phyloP scores from a whole-genome alignment of 805 yeast genomes.

The Candida ipomoeae region DNA sequence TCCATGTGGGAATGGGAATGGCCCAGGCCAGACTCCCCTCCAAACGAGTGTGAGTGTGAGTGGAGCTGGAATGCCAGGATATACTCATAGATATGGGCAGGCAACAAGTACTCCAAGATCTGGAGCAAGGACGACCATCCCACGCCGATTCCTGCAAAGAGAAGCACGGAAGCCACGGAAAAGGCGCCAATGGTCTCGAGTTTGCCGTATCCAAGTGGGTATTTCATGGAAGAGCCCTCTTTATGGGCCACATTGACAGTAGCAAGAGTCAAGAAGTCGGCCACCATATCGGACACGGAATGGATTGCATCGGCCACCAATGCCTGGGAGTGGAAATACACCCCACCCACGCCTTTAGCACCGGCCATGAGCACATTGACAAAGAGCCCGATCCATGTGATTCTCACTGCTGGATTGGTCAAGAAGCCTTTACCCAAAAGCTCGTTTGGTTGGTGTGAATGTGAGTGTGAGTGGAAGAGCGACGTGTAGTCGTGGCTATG shows the following conservation, averaged over 20 bases:
- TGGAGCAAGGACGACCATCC: slow-evolving; percentile 80
- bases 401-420: slow-evolving; percentile 80
- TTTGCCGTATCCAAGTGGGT: slow-evolving; percentile 90
- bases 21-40: slow-evolving; percentile 11
- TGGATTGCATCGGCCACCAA: slow-evolving; percentile 92
- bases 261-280: slow-evolving; percentile 83
- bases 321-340: slow-evolving; percentile 91
- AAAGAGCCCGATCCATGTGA: slow-evolving; percentile 85
- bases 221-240: slow-evolving; percentile 51
- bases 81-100: slow-evolving; percentile 55
- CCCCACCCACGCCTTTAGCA: slow-evolving; percentile 85
- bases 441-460: slow-evolving; percentile 40
- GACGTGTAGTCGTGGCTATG: slow-evolving; percentile 21
- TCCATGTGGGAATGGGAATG: slow-evolving; percentile 13
- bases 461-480: slow-evolving; percentile 24
- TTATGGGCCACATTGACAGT: slow-evolving; percentile 76
- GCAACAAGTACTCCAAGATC: slow-evolving; percentile 63
- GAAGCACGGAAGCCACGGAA: slow-evolving; percentile 76
- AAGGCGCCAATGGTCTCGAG: slow-evolving; percentile 89
- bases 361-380: slow-evolving; percentile 84
- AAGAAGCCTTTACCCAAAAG: slow-evolving; percentile 27
- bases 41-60: slow-evolving; percentile 47
- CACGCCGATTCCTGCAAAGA: slow-evolving; percentile 85
- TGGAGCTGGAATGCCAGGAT: slow-evolving; percentile 47
- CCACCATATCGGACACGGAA: slow-evolving; percentile 83